Evolutionary conservation across 1,284 basidiomycete genomes (phyloP).

Genomic region (Exobasidium cylindrosporum): DNA sequence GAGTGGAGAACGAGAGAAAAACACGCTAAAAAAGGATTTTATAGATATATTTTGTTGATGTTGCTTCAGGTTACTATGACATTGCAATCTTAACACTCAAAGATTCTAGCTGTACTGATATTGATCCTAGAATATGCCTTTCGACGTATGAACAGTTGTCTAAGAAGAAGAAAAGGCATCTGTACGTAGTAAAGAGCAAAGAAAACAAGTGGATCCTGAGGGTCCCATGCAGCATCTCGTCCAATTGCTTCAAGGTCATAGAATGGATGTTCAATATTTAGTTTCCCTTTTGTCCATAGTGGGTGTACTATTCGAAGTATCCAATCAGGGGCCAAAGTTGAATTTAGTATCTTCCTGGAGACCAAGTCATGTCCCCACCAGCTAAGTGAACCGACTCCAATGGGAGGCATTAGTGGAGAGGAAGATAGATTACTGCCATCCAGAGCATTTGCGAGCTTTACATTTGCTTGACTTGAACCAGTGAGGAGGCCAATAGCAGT

Average conservation of each 20-base stretch:
- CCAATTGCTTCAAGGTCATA: conserved; percentile 1
- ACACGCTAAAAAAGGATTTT: no score
- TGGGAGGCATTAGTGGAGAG: conserved; percentile 33
- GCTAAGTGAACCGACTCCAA: conserved; percentile 33
- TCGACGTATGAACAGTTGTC: conserved; percentile 28
- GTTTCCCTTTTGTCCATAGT: conserved; percentile 4
- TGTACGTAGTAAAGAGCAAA: conserved; percentile 40
- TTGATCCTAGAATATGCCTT: conserved; percentile 37
- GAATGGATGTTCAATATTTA: conserved; percentile 6
- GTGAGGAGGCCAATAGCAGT: conserved; percentile 57
- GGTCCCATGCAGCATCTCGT: conserved; percentile 25
- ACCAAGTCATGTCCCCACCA: conserved; percentile 57
- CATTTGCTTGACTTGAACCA: conserved; percentile 8
- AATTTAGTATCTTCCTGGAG: conserved; percentile 49
- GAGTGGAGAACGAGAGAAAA: no score
- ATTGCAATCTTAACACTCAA: conserved; percentile 21
- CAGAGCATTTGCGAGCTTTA: neutral
- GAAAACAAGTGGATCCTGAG: conserved; percentile 34
- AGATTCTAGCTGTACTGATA: conserved; percentile 40
- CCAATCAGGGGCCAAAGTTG: conserved; percentile 11
- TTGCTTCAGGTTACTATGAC: no score
- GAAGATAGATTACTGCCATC: conserved; percentile 12
- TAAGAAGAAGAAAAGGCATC: conserved; percentile 34
- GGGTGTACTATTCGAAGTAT: conserved; percentile 16
- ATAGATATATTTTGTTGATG: no score